These are phyloP conservation scores for Claviceps spartinae DNA, from an alignment of 2,329 filamentous ascomycete species.

Conservation along the genomic window DNA sequence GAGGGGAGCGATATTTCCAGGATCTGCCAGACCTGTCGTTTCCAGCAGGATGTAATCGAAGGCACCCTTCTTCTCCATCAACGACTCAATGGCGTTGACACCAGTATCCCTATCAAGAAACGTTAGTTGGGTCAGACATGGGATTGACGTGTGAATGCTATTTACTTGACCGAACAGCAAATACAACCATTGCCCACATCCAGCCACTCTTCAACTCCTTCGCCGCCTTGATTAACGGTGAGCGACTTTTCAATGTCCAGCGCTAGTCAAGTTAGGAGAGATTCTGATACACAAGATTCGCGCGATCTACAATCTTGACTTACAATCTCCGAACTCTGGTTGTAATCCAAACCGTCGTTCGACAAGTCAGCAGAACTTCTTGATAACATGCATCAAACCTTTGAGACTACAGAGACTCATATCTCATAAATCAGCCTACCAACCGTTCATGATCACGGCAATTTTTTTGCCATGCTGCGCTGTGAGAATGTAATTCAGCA, in stretches of 20 bases:
- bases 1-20: constrained; percentile 84
- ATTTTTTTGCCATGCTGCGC: constrained; percentile 96
- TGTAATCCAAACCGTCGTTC: background rate
- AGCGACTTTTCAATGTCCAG: constrained; percentile 92
- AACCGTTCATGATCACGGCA: constrained; percentile 88
- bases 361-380: background rate
- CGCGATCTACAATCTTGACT: constrained; percentile 16
- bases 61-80: constrained; percentile 85
- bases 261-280: constrained; percentile 35
- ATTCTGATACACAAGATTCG: constrained; percentile 8
- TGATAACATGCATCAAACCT: background rate
- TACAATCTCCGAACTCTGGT: constrained; percentile 69
- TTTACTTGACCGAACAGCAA: constrained; percentile 88
- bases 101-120: constrained; percentile 56
- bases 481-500: constrained; percentile 91
- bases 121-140: background rate
- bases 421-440: background rate
- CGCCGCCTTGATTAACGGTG: constrained; percentile 72
- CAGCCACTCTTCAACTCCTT: constrained; percentile 85
- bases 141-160: background rate
- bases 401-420: no score
- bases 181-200: constrained; percentile 95
- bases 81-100: constrained; percentile 84
- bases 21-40: constrained; percentile 89
- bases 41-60: constrained; percentile 98